Conservation (phyloP, 2,329 filamentous ascomycete genomes). For the Epichloe amarillans region DNA sequence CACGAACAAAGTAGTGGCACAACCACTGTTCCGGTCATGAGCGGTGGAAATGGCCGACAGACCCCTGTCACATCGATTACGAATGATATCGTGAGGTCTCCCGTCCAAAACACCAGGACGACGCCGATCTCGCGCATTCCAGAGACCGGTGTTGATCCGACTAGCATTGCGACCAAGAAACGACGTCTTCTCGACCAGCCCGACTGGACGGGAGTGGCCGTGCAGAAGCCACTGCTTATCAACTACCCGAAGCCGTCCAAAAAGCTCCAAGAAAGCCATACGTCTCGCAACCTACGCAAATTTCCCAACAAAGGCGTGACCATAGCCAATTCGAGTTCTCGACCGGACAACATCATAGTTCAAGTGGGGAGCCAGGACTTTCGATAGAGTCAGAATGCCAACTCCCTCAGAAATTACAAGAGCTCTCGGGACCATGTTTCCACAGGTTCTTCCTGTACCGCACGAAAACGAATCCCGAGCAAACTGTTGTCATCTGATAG, state of each 20-base stretch:
- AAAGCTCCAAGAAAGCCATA: conserved; percentile 1
- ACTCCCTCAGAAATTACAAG: conserved; percentile 4
- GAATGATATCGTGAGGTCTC: background rate
- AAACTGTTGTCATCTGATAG: background rate
- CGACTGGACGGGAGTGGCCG: conserved; percentile 19
- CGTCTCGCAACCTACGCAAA: conserved; percentile 1
- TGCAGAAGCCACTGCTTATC: conserved; percentile 17
- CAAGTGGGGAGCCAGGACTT: conserved; percentile 16
- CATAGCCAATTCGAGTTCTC: background rate
- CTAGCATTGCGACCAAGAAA: conserved; percentile 12
- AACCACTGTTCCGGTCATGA: background rate
- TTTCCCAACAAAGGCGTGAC: background rate
- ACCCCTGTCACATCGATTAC: background rate
- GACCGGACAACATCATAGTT: conserved; percentile 11
- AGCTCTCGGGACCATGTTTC: background rate
- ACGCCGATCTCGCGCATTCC: background rate
- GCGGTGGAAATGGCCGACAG: conserved; percentile 1
- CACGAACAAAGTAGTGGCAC: background rate
- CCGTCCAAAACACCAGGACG: background rate
- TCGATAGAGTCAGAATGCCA: conserved; percentile 15
- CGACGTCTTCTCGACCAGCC: conserved; percentile 13
- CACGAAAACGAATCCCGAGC: background rate
- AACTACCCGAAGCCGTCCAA: conserved; percentile 10
- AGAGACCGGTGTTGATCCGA: background rate
- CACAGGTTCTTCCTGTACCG: background rate